Conservation (phyloP, 176 grass and related monocot genomes). For the Cenchrus fungigraminus region DNA sequence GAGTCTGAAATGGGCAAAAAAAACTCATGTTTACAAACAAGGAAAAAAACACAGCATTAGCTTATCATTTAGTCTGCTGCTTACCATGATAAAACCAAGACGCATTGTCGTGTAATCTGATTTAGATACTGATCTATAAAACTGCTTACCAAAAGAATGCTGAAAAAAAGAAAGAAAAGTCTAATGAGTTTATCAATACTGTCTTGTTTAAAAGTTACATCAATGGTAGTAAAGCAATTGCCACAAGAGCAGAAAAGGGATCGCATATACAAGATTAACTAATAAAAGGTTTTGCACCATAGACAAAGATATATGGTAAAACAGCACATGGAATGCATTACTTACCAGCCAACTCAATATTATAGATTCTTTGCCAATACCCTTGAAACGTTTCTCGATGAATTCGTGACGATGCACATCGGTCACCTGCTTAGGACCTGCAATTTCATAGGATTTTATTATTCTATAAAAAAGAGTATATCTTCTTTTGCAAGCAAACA, state of each 20-base stretch:
- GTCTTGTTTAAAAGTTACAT: background rate
- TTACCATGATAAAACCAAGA: slow-evolving; percentile 95
- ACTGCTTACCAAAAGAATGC: slow-evolving; percentile 92
- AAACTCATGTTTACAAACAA: slow-evolving; percentile 7
- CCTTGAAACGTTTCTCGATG: slow-evolving; percentile 83
- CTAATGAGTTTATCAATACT: slow-evolving; percentile 29
- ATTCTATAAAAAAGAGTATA: slow-evolving; percentile 6
- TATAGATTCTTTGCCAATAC: slow-evolving; percentile 77
- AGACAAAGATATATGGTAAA: slow-evolving; percentile 18
- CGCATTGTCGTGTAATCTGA: slow-evolving; percentile 81
- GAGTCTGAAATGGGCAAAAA: slow-evolving; percentile 57
- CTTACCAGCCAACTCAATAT: slow-evolving; percentile 96
- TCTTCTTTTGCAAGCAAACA: background rate
- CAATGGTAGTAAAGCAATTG: slow-evolving; percentile 1
- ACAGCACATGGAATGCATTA: slow-evolving; percentile 38
- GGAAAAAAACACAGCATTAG: background rate
- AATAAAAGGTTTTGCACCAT: background rate
- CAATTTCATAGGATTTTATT: slow-evolving; percentile 4
- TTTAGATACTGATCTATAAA: slow-evolving; percentile 68
- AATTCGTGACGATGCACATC: slow-evolving; percentile 63
- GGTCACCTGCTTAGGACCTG: slow-evolving; percentile 52
- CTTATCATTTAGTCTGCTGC: slow-evolving; percentile 24
- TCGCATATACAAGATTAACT: background rate
- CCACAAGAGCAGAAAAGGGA: background rate
- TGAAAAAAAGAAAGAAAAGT: slow-evolving; percentile 31